phyloP scores from a whole-genome alignment of 108 stramenopile species.

The Fragilariopsis cylindrus region DNA sequence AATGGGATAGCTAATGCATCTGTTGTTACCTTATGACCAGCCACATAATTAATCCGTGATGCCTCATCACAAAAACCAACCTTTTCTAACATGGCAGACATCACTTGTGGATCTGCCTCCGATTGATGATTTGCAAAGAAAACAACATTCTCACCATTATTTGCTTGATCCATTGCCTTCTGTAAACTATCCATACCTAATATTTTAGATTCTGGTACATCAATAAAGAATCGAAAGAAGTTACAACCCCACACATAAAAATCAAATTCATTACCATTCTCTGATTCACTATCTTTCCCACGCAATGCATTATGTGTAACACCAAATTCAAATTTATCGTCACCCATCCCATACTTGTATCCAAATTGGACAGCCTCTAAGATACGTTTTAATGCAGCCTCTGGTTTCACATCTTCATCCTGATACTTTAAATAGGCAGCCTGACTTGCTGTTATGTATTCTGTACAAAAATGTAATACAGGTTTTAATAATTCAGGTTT shows the following conservation, averaged over 20 bases:
- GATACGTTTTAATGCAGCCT: conserved; percentile 49
- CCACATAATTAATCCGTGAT: conserved; percentile 78
- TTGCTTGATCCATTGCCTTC: conserved; percentile 67
- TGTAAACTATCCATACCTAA: conserved; percentile 77
- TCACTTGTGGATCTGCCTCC: conserved; percentile 96
- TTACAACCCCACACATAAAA: conserved; percentile 87
- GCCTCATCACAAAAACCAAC: conserved; percentile 68
- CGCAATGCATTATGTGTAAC: conserved; percentile 71
- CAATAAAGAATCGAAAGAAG: conserved; percentile 91
- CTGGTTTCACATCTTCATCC: conserved; percentile 29
- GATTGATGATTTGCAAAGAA: conserved; percentile 95
- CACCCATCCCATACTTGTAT: conserved; percentile 68
- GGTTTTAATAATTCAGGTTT: conserved; percentile 37
- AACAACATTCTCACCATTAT: conserved; percentile 89
- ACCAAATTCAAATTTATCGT: conserved; percentile 63
- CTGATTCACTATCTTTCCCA: conserved; percentile 39
- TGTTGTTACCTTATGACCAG: conserved; percentile 96
- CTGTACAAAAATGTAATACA: conserved; percentile 70
- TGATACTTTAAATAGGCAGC: conserved; percentile 32
- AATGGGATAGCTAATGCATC: conserved; percentile 94
- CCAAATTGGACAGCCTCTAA: conserved; percentile 61
- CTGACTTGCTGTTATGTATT: conserved; percentile 69
- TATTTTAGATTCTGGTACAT: conserved; percentile 65
- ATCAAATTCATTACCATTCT: conserved; percentile 66
- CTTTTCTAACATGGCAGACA: conserved; percentile 68